A percentile compares a stretch with the other conserved stretches of the same genome.
Conservation (phyloP, 192 early-diverging fungal species). For the Diversispora eburnea region DNA sequence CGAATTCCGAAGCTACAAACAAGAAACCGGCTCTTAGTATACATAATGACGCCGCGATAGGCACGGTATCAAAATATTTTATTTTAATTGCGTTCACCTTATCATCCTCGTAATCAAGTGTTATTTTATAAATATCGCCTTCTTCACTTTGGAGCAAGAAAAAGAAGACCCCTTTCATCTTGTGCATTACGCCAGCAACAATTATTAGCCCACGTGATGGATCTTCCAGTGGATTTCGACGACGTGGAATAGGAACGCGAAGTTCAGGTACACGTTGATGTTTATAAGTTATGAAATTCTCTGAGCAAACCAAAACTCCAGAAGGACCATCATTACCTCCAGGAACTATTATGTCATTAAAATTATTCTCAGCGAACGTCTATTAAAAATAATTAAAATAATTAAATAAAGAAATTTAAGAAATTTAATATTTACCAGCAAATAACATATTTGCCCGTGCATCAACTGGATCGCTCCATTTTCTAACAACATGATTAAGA, state of each 20-base stretch:
- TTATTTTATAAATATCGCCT: conserved; percentile 93
- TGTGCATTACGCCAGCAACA: conserved; percentile 81
- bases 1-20: conserved; percentile 88
- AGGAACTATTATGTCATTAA: conserved; percentile 46
- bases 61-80: conserved; percentile 94
- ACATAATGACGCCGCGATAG: conserved; percentile 71
- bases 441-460: conserved; percentile 75
- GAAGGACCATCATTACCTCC: conserved; percentile 93
- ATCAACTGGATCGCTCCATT: conserved; percentile 86
- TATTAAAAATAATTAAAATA: neutral
- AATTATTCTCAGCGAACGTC: neutral
- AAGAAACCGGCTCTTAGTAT: conserved; percentile 92
- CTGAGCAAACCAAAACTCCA: conserved; percentile 94
- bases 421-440: conserved; percentile 44
- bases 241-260: conserved; percentile 77
- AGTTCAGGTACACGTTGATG: conserved; percentile 66
- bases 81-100: conserved; percentile 70
- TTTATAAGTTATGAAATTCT: conserved; percentile 82
- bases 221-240: conserved; percentile 66
- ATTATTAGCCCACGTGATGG: conserved; percentile 69
- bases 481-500: conserved; percentile 96
- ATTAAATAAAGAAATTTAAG: neutral
- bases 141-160: conserved; percentile 86
- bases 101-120: conserved; percentile 70
- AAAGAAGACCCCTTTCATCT: conserved; percentile 89